Evolutionary conservation across 108 stramenopile species (phyloP), one percentile per base, ranked within the genome.

Genomic region (Nitzschia palea): DNA sequence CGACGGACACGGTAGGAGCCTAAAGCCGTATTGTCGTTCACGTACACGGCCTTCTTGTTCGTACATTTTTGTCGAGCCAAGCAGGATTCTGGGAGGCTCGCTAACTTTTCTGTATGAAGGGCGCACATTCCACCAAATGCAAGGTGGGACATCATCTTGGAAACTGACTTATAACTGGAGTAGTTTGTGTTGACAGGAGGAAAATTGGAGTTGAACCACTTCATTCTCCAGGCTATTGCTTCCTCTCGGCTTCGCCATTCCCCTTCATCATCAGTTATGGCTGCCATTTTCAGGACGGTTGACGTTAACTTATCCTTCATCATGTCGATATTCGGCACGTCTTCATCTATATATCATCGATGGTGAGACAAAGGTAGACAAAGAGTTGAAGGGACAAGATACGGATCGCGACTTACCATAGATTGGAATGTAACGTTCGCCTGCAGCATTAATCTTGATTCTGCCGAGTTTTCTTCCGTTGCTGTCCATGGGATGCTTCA

Each of bases 161-260:
- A 10, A 5, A 55, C 28, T 12, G 22, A 23, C 12, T 32, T 6
- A 28, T 8, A 5, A 32, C 54, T 33, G 6, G 5, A 6, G 22
- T 55, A 55, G 54, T 55, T 33, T 10, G 54, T 55, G 22, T 55
- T 55, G 54, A 29, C 26, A 9, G 54, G 54, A 28, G 54, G 54
- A 30, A 55, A 55, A 29, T 55, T 55, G 8, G 54, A 55, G 54
- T n/a, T 55, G 31, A 55, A 55, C 54, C 54, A 55, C 14, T 55
- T 23, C 30, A 8, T 55, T 29, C 54, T 25, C 54, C 54, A 55
- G 14, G 28, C 54, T 5, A 30, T 29, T 14, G 54, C 54, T 55
- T 55, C 54, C 12, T 55, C 54, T 23, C 5, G n/a, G 5, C 14
- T 32, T 25, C 6, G 30, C 54, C 54, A 55, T 29, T 55, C 54